Conservation (phyloP, 164 flowering plant genomes). For the Buxus sempervirens region DNA sequence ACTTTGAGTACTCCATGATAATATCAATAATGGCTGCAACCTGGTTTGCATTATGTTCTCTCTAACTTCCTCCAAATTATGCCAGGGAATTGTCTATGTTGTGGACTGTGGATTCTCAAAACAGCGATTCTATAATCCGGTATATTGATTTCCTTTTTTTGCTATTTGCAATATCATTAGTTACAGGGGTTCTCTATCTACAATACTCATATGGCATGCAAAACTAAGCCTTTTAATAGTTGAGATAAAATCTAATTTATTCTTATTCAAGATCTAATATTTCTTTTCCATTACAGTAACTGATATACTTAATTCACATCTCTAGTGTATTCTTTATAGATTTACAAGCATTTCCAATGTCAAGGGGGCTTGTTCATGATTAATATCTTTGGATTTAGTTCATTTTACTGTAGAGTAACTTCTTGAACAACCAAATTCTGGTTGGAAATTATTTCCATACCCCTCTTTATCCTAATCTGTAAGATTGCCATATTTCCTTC, state of each 20-base stretch:
- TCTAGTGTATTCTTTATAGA: neutral
- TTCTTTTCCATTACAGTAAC: neutral
- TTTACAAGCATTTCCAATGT: neutral
- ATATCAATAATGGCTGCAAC: neutral
- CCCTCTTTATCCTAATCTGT: too few species aligned
- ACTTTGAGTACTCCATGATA: neutral
- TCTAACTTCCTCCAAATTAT: conserved; percentile 9
- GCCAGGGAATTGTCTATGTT: conserved; percentile 97
- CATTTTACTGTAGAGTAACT: too few species aligned
- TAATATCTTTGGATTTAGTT: neutral
- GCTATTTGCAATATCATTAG: neutral
- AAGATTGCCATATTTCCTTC: too few species aligned
- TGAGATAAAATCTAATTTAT: too few species aligned
- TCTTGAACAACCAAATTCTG: too few species aligned
- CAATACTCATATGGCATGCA: too few species aligned
- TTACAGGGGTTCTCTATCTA: neutral
- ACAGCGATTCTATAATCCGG: conserved; percentile 96
- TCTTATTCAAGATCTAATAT: neutral
- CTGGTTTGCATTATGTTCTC: neutral
- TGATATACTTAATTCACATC: neutral
- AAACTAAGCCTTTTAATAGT: neutral
- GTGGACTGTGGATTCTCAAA: conserved; percentile 97
- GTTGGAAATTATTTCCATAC: too few species aligned
- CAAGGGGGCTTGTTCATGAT: neutral
- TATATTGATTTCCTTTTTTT: conserved; percentile 22